Conservation (phyloP, 2,329 filamentous ascomycete genomes). For the Penicillium sp. region DNA sequence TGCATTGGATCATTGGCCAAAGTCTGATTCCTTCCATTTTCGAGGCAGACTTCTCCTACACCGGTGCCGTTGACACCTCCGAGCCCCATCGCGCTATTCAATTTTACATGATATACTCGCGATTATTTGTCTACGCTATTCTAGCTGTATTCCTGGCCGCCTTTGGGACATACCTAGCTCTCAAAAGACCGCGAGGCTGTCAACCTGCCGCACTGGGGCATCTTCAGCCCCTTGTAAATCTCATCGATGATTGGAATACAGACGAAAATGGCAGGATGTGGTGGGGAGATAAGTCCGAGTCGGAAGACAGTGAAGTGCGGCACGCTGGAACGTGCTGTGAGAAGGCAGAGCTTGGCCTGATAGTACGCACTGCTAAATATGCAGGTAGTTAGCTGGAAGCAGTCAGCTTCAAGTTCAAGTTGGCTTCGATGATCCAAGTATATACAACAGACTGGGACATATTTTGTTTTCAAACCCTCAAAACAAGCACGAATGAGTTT, state of each 20-base stretch:
- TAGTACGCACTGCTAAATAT: background rate
- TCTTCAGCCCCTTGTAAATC: constrained; percentile 1
- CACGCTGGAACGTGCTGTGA: background rate
- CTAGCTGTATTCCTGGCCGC: background rate
- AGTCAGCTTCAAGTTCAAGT: too few species aligned
- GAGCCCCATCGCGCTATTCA: background rate
- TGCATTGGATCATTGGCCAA: constrained; percentile 23
- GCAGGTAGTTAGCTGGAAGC: too few species aligned
- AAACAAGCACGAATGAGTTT: too few species aligned
- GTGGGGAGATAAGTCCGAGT: background rate
- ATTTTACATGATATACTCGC: constrained; percentile 8
- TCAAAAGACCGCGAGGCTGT: background rate
- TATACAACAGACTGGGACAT: too few species aligned
- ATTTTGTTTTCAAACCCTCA: too few species aligned
- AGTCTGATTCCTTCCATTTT: constrained; percentile 4
- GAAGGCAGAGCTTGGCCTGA: background rate
- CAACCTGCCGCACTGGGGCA: constrained; percentile 3
- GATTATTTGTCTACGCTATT: background rate
- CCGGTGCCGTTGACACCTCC: too few species aligned
- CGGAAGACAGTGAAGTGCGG: background rate
- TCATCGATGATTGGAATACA: constrained; percentile 4
- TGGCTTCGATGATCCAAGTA: too few species aligned
- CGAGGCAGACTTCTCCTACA: background rate
- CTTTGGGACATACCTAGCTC: background rate
- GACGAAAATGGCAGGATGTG: background rate